Conservation (phyloP, 441 rosid species). For the Mallotus repandus region DNA sequence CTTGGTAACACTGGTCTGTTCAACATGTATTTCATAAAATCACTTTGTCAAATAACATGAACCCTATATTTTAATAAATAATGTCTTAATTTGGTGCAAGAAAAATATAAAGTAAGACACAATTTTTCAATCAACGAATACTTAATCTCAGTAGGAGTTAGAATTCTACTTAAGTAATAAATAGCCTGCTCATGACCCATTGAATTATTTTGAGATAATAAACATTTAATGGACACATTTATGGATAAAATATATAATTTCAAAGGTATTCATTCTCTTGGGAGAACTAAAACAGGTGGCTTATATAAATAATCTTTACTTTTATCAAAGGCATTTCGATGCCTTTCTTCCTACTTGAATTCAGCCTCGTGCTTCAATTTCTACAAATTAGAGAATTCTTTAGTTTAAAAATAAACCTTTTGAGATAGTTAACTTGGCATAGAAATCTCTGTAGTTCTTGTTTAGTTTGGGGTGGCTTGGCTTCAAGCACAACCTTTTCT, state of each 20-base stretch:
- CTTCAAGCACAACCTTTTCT: too few species aligned
- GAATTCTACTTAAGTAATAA: too few species aligned
- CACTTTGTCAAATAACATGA: background rate
- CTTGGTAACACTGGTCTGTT: background rate
- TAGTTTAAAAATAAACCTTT: background rate
- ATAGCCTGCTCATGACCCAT: background rate
- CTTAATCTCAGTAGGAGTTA: too few species aligned
- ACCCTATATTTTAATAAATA: background rate
- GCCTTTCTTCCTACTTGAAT: background rate
- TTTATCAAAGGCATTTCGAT: background rate
- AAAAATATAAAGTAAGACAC: too few species aligned
- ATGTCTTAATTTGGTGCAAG: too few species aligned
- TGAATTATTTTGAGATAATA: background rate
- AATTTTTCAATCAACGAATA: too few species aligned
- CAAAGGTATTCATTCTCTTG: too few species aligned
- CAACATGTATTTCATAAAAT: background rate
- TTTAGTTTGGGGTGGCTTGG: too few species aligned
- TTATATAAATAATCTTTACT: too few species aligned
- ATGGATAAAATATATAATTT: background rate
- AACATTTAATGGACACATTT: background rate
- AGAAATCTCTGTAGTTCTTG: too few species aligned
- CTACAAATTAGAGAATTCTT: background rate
- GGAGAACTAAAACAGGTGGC: background rate
- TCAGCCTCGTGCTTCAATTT: background rate
- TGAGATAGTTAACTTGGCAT: too few species aligned